phyloP scores from a whole-genome alignment of 2,329 filamentous ascomycete species.

The Talaromyces sp. region DNA sequence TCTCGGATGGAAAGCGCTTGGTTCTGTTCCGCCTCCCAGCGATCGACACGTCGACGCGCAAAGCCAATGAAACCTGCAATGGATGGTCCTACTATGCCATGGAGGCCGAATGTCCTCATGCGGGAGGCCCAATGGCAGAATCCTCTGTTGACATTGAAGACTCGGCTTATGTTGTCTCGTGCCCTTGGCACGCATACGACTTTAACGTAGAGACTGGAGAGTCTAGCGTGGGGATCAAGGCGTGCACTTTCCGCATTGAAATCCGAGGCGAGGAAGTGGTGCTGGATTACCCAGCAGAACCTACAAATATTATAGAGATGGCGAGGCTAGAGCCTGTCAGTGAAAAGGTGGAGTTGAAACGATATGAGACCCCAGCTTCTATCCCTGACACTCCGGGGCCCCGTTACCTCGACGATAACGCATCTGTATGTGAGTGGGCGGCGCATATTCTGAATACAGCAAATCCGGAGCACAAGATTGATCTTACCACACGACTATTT shows the following conservation, averaged over 20 bases:
- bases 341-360: slow-evolving; percentile 42
- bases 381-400: slow-evolving; percentile 14
- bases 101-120: slow-evolving; percentile 45
- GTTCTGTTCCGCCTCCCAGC: slow-evolving; percentile 42
- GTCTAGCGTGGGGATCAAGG: slow-evolving; percentile 44
- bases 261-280: slow-evolving; percentile 29
- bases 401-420: slow-evolving; percentile 34
- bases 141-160: slow-evolving; percentile 45
- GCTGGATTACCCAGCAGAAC: slow-evolving; percentile 26
- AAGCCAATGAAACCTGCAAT: slow-evolving; percentile 28
- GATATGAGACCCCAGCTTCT: slow-evolving; percentile 19
- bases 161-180: slow-evolving; percentile 43
- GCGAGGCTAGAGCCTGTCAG: slow-evolving; percentile 38
- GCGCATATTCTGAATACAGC: slow-evolving; percentile 42
- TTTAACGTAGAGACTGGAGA: slow-evolving; percentile 47
- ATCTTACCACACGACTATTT: slow-evolving; percentile 41
- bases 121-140: slow-evolving; percentile 43
- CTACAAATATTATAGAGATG: slow-evolving; percentile 17
- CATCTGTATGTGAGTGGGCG: slow-evolving; percentile 45
- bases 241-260: slow-evolving; percentile 42
- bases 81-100: slow-evolving; percentile 45
- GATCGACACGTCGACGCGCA: slow-evolving; percentile 28
- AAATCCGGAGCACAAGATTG: slow-evolving; percentile 44
- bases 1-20: slow-evolving; percentile 41
- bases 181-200: slow-evolving; percentile 47